Evolutionary conservation across 2,329 filamentous ascomycete species (phyloP), one percentile per base, ranked within the genome.

Genomic region (Alternaria burnsii): DNA sequence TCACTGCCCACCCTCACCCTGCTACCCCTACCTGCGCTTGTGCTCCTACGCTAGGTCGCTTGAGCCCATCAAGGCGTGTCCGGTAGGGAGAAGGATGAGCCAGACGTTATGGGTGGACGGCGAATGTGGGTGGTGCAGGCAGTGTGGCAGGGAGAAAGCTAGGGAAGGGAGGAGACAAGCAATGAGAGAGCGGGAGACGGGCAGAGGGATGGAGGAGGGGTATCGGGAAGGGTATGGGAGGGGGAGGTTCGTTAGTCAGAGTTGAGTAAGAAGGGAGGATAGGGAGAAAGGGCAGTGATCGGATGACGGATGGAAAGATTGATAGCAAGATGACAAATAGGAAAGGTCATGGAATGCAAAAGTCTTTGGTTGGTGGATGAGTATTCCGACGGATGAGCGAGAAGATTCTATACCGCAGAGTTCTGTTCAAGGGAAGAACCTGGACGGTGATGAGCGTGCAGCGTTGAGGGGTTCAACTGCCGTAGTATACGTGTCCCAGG

Each of bases 1-100:
- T 56, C 60, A 62, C n/a, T 76, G 74, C 32, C 70, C 73, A 2
- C 68, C 72, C 0, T 36, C 41, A 10, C 71, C 71, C 3, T 46
- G 48, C 12, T 58, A 43, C 10, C 71, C 71, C 0, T 70, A 72
- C 56, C 47, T 69, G 10, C 61, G 65, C 10, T 58, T 64, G 11
- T 74, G 72, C 22, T 11, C 34, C 4, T 24, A 40, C 3, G 64
- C 64, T 2, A 47, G 11, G 22, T 30, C 50, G 5, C 53, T 51
- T 24, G 22, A 44, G 2, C 60, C 66, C 1, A 10, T 55, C 2
- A 34, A 53, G 34, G 71, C 64, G 10, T 75, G 72, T 58, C 62
- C 57, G 1, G 60, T 54, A 3, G 69, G 72, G 2, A 22, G 42
- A 11, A 63, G 72, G 18, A 38, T 52, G 26, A 55, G 56, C 16